A percentile compares a stretch with the other conserved stretches of the same genome.
These are phyloP conservation scores for Linnemannia exigua DNA, from an alignment of 192 early-diverging fungal species.

Conservation along the genomic window DNA sequence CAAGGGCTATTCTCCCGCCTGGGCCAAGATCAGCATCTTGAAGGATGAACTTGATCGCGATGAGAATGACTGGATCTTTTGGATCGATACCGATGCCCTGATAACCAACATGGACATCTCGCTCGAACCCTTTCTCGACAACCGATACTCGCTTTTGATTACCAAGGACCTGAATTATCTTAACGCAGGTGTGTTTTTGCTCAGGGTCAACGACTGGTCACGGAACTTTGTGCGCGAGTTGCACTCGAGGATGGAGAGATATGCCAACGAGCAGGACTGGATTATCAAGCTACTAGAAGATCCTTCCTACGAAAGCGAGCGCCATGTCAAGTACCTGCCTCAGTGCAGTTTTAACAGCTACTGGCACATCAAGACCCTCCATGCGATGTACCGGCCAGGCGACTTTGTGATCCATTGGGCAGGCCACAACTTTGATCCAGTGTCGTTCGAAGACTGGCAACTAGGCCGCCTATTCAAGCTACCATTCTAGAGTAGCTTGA, in stretches of 20 bases:
- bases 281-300: neutral
- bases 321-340: slow-evolving; percentile 8
- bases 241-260: slow-evolving; percentile 16
- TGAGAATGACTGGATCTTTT: slow-evolving; percentile 63
- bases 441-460: slow-evolving; percentile 25
- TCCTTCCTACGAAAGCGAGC: neutral
- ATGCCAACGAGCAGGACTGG: slow-evolving; percentile 19
- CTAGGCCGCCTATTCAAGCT: slow-evolving; percentile 6
- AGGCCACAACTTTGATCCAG: neutral
- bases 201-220: slow-evolving; percentile 61
- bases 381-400: slow-evolving; percentile 16
- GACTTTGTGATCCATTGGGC: slow-evolving; percentile 24
- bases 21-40: slow-evolving; percentile 32
- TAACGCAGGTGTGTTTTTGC: slow-evolving; percentile 66
- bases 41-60: slow-evolving; percentile 9
- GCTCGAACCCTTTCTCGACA: slow-evolving; percentile 55
- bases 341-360: slow-evolving; percentile 20
- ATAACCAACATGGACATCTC: slow-evolving; percentile 56
- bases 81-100: slow-evolving; percentile 69
- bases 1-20: neutral
- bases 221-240: slow-evolving; percentile 49
- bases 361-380: slow-evolving; percentile 10
- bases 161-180: slow-evolving; percentile 28
- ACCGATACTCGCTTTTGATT: slow-evolving; percentile 28
- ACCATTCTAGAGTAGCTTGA: no score